Evolutionary conservation across 108 stramenopile genomes (phyloP), one percentile per base, ranked within the genome.

Genomic region (Aurantiochytrium sp.): DNA sequence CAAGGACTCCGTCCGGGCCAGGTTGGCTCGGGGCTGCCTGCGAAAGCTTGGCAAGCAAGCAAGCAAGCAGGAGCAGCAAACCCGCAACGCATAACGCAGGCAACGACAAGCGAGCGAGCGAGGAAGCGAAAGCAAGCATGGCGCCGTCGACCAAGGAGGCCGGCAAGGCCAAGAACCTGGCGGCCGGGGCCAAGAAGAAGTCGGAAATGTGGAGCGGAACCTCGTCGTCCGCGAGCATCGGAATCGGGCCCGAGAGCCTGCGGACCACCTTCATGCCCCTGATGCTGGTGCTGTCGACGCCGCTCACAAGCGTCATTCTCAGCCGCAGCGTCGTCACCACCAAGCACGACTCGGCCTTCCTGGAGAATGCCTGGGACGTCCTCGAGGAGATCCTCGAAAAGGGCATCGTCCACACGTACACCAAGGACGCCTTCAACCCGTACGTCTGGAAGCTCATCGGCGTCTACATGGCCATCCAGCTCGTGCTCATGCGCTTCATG

Each of bases 381-480:
- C 15, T 50, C 85, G 36, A 68, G 21, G 73, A 55, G 42, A 4
- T 87, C 48, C 37, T 15, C 10, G 86, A 85, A 52, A 39, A 73
- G 0, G 90, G 90, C 21, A 4, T 32, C 36, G 42, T 86, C 1
- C 87, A 89, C 52, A 19, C 89, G 41, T 36, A 85, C 41, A 85
- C 52, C 31, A 90, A 90, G n/a, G 89, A 88, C 86, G 89, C 92
- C 42, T 93, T 90, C 39, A 91, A 94, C 32, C 87, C 90, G 21
- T 54, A 68, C 0, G 93, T 92, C 4, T 95, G 94, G 95, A 93
- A 91, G 85, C 73, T 93, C 85, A 94, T 96, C 24, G 53, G 55
- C 37, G 30, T 85, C 34, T 97, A 95, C 91, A 93, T 95, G 94
- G 92, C 88, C 6, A 90, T 96, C 53, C 95, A 96, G 89, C 69